Evolutionary conservation across 768 basidiomycete genomes (phyloP).

Genomic region (Phlegmacium glaucopus): DNA sequence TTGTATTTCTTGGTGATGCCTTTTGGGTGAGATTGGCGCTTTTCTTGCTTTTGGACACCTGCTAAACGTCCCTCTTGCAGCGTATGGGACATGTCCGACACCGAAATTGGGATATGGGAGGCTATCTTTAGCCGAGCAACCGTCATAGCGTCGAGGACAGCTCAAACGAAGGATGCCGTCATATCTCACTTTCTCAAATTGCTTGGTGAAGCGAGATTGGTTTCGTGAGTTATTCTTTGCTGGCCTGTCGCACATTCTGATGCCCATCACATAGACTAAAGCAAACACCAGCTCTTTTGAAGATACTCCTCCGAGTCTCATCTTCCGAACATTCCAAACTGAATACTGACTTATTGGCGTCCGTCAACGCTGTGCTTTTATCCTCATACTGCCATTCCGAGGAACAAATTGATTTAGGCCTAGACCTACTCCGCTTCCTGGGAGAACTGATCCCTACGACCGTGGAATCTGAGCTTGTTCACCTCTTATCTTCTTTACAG

Average conservation of each 20-base stretch:
- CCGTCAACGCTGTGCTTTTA: slow-evolving; percentile 8
- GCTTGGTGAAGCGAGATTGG: slow-evolving; percentile 17
- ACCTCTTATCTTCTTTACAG: slow-evolving; percentile 33
- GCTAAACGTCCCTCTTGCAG: slow-evolving; percentile 24
- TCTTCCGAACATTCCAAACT: background rate
- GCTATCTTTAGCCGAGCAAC: slow-evolving; percentile 30
- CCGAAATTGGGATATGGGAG: slow-evolving; percentile 43
- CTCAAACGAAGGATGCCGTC: slow-evolving; percentile 16
- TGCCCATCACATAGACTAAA: slow-evolving; percentile 7
- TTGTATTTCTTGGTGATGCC: slow-evolving; percentile 45
- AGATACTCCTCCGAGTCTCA: slow-evolving; percentile 7
- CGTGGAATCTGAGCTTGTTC: slow-evolving; percentile 25
- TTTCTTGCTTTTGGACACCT: background rate
- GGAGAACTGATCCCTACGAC: slow-evolving; percentile 29
- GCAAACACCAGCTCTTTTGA: slow-evolving; percentile 5
- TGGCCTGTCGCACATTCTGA: background rate
- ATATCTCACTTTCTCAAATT: slow-evolving; percentile 26
- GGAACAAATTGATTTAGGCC: slow-evolving; percentile 15
- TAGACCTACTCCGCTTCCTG: slow-evolving; percentile 35
- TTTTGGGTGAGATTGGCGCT: slow-evolving; percentile 34
- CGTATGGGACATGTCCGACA: slow-evolving; percentile 39
- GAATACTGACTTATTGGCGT: slow-evolving; percentile 5
- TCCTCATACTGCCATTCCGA: slow-evolving; percentile 15
- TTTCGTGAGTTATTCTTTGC: slow-evolving; percentile 6
- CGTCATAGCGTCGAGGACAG: slow-evolving; percentile 13